A percentile compares a stretch with the other conserved stretches of the same genome.
These are phyloP conservation scores for Neofusicoccum sp. DNA, from an alignment of 2,329 filamentous ascomycete genomes.

Conservation along the genomic window DNA sequence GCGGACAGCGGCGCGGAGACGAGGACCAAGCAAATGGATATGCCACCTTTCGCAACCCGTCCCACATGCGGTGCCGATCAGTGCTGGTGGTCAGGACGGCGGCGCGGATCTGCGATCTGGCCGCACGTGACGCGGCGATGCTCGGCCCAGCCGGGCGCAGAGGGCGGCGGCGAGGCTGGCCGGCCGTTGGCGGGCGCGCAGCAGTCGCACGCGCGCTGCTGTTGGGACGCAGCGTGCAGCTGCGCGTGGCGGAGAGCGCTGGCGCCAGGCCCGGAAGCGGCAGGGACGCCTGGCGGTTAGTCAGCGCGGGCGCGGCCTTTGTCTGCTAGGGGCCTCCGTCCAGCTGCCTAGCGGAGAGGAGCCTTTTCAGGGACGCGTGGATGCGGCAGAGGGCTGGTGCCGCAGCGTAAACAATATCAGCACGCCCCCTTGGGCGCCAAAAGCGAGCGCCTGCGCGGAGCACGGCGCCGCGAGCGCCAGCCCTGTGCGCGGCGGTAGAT, in stretches of 20 bases:
- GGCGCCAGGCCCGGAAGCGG: constrained; percentile 1
- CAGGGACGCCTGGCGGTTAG: constrained; percentile 1
- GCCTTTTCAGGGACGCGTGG: constrained; percentile 17
- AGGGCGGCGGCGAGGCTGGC: neutral
- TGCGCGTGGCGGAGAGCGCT: neutral
- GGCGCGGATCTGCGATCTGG: constrained; percentile 11
- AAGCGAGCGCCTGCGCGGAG: neutral
- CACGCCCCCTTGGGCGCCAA: constrained; percentile 11
- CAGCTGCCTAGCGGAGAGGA: constrained; percentile 15
- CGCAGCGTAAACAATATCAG: constrained; percentile 9
- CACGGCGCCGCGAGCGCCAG: constrained; percentile 12
- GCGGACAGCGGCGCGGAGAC: neutral
- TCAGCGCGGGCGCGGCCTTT: constrained; percentile 12
- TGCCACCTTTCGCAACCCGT: constrained; percentile 7
- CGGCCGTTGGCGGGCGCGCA: constrained; percentile 5
- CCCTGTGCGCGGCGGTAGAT: constrained; percentile 1
- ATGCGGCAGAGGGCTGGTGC: constrained; percentile 14
- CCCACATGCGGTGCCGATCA: constrained; percentile 2
- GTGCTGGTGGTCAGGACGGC: too few relatives aligned
- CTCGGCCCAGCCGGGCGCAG: neutral
- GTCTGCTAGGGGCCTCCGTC: constrained; percentile 2
- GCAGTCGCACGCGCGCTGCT: neutral
- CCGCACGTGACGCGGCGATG: constrained; percentile 10
- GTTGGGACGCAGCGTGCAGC: neutral
- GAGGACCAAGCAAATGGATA: constrained; percentile 12